Base-by-base conservation (phyloP, 139 green algal genomes). In the Chlorella sp. region DNA sequence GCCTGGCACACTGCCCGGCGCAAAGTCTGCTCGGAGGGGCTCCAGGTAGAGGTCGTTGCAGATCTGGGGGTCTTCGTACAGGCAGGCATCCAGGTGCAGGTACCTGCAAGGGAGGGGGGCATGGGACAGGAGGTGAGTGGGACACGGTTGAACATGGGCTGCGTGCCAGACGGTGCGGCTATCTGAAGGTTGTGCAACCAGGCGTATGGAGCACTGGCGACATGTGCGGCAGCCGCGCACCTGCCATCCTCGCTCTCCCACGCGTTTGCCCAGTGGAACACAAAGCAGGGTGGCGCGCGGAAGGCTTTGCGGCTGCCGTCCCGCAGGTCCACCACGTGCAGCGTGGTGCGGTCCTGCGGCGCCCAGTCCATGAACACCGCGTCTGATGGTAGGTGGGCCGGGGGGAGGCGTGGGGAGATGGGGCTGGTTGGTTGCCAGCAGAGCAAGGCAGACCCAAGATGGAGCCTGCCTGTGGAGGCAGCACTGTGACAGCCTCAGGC, bases 291-390 rank as follows among this genome's bases (percentile, higher is more conserved):
- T 0, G 92, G 91, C 0, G 87, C 86, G 1, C 56, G 84, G 80
- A 92, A 92, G 14, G 82, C 89, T 0, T 76, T 75, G 8, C 84
- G 74, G 73, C 56, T 76, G 68, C 85, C 87, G 44, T 84, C 88
- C 40, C 93, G 81, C 83, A 96, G 77, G 0, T 86, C 70, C 1
- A 96, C 89, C 17, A 96, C 48, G 54, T 96, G 91, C 46, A 98
- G 74, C 16, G 54, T 68, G 8, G 87, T 93, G 51, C 89, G 80
- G 36, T 90, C 83, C 67, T 95, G 65, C 0, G 94, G 94, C 64
- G 68, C 48, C 95, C 95, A 98, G 82, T 96, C 89, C 87, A 97
- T 93, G 87, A 97, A 94, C 0, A 92, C 65, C 80, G 93, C 89
- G 28, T 90, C 88, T 60, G 73, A 13, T 51, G 1, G 32, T 34